A percentile compares a stretch with the other conserved stretches of the same genome.
These are phyloP conservation scores for Selaginella tamariscina DNA, from an alignment of 75 land plant genomes.

Conservation along the genomic window DNA sequence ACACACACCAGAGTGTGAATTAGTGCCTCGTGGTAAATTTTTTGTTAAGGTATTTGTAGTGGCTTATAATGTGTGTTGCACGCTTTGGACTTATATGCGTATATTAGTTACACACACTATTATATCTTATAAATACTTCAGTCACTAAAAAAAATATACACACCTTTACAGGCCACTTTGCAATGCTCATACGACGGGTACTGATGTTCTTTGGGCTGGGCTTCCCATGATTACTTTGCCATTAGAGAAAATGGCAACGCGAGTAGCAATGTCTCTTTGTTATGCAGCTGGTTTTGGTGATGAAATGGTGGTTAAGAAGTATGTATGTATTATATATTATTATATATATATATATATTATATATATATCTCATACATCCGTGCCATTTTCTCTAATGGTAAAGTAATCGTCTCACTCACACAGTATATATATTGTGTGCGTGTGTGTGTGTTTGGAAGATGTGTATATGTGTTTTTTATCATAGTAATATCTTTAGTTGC, in stretches of 20 bases:
- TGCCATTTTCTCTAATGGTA: too few species aligned
- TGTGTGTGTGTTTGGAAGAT: too few species aligned
- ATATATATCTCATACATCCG: background rate
- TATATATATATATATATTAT: background rate
- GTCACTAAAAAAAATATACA: background rate
- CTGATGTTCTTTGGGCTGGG: constrained; percentile 97
- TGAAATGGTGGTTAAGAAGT: constrained; percentile 96
- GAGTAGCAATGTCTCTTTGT: constrained; percentile 93
- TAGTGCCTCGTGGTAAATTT: background rate
- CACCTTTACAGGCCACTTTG: constrained; percentile 61
- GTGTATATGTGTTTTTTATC: background rate
- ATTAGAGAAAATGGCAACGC: constrained; percentile 95
- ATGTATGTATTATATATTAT: background rate
- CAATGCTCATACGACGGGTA: constrained; percentile 97
- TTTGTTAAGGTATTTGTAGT: background rate
- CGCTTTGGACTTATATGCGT: background rate
- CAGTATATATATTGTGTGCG: too few species aligned
- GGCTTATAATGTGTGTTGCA: background rate
- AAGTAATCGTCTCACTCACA: too few species aligned
- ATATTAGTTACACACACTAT: background rate
- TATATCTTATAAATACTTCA: background rate
- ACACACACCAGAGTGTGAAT: background rate
- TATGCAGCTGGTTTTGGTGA: constrained; percentile 86
- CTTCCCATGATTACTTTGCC: constrained; percentile 91
- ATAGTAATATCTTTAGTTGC: background rate